These are phyloP conservation scores for Euphorbia peplus DNA, from an alignment of 345 rosid genomes.

Conservation along the genomic window DNA sequence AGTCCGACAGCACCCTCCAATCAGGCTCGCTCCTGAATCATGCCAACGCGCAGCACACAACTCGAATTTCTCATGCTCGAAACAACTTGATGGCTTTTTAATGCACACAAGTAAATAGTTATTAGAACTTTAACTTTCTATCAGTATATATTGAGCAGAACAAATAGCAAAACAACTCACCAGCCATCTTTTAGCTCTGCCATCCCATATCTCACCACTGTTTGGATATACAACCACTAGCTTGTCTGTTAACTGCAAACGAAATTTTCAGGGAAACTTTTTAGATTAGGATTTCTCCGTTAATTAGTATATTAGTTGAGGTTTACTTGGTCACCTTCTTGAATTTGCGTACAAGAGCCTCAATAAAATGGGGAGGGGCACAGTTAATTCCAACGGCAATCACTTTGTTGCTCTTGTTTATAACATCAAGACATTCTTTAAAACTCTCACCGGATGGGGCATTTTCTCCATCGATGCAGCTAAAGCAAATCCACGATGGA, in stretches of 20 bases:
- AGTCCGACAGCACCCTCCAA: slow-evolving; percentile 88
- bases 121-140: not conserved
- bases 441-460: slow-evolving; percentile 85
- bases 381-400: slow-evolving; percentile 79
- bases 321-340: slow-evolving; percentile 40
- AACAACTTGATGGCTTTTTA: slow-evolving; percentile 75
- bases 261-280: not conserved
- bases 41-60: slow-evolving; percentile 64
- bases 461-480: slow-evolving; percentile 72
- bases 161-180: slow-evolving; percentile 34
- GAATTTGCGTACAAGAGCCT: slow-evolving; percentile 53
- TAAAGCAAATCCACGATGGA: slow-evolving; percentile 91
- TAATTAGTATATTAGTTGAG: not conserved
- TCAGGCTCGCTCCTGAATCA: slow-evolving; percentile 71
- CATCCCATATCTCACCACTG: slow-evolving; percentile 93
- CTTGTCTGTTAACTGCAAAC: slow-evolving; percentile 60
- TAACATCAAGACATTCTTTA: slow-evolving; percentile 56
- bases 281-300: not conserved
- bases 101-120: not conserved
- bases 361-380: slow-evolving; percentile 76
- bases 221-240: slow-evolving; percentile 79
- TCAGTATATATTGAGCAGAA: not conserved
- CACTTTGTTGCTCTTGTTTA: slow-evolving; percentile 58
- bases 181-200: slow-evolving; percentile 84
- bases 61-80: slow-evolving; percentile 64